phyloP scores from a whole-genome alignment of 495 filamentous ascomycete genomes.

The Parmelia sp. region DNA sequence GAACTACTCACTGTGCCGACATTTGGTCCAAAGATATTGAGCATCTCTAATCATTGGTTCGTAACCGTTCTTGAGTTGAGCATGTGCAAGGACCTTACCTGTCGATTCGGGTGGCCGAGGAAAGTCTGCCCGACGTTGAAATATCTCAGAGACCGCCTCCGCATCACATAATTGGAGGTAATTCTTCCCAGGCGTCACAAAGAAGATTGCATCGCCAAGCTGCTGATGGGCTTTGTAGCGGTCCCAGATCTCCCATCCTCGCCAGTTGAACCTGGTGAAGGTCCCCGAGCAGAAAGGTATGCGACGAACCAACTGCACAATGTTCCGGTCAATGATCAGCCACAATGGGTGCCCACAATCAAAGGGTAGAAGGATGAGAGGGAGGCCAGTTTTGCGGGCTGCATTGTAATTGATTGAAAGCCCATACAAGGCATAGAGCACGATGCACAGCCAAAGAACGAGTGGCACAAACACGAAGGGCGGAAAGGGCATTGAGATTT shows the following conservation, averaged over 20 bases:
- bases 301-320: background rate
- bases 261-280: slow-evolving; percentile 14
- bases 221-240: slow-evolving; percentile 18
- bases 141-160: background rate
- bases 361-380: background rate
- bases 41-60: no score
- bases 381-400: background rate
- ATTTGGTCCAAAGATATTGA: no score
- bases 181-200: slow-evolving; percentile 25
- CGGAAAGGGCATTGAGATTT: no score
- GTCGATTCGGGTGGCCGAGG: no score
- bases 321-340: background rate
- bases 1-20: no score
- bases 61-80: no score
- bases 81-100: no score
- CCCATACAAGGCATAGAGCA: background rate
- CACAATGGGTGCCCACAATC: background rate
- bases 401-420: background rate
- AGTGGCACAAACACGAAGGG: no score
- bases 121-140: slow-evolving; percentile 2
- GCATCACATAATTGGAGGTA: slow-evolving; percentile 24
- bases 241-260: slow-evolving; percentile 27
- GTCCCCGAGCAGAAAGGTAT: background rate
- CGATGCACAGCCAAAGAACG: no score
- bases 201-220: slow-evolving; percentile 24